Evolutionary conservation across 257 asterid species (phyloP), one percentile per base, ranked within the genome.

Genomic region (Solanum gracilifrons): DNA sequence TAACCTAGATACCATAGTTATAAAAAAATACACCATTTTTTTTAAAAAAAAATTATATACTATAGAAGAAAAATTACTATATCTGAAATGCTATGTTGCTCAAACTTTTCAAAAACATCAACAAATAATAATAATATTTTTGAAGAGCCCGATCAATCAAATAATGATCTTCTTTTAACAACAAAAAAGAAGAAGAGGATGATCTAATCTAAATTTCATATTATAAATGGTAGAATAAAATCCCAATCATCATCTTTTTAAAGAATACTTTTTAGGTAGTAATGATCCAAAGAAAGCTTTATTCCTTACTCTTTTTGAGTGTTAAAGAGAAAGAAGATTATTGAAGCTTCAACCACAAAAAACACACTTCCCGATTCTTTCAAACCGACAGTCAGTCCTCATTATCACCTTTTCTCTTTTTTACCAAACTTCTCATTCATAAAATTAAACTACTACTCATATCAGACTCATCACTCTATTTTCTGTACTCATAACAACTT

Each of bases 351-450:
- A 86, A 86, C 18, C 74, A 48, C 84, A 86, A 86, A 86, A 51
- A 35, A 88, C 92, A 92, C 96, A 89, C 77, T 93, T 95, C 93
- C 94, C 97, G 91, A 92, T 88, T 92, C 94, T 94, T 93, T 93
- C 94, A 94, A 93, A 92, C 92, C 93, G 94, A 94, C 97, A 94
- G 90, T 75, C 88, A 90, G 94, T 92, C 94, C 88, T 80, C 90
- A 82, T 55, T 86, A 74, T 90, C 75, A 29, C 84, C 85, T 90
- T 91, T 88, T 87, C 91, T 88, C 94, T 91, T 93, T 71, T 92
- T 89, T 87, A 23, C 89, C 87, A 90, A 93, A 95, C 92, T 86
- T 89, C 89, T 82, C 86, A 90, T 92, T 90, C 86, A 46, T 73
- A 88, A 87, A 88, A 51, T 51, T 16, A 48, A 51, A 48, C 58